These are phyloP conservation scores for Exophiala alcalophila DNA, from an alignment of 2,329 filamentous ascomycete genomes.

Conservation along the genomic window DNA sequence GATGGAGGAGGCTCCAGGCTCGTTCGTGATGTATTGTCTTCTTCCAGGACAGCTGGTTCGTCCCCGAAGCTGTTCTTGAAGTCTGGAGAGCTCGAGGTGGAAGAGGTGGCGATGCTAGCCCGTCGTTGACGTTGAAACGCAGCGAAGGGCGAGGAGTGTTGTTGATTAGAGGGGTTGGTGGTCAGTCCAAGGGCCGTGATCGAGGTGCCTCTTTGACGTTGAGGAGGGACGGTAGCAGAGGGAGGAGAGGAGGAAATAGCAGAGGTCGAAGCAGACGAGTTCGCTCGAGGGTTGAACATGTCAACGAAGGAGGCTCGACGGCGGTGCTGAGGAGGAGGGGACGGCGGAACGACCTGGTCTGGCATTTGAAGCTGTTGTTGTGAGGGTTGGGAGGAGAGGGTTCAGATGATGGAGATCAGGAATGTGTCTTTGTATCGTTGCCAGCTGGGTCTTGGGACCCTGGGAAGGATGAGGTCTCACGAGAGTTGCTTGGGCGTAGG, in stretches of 20 bases:
- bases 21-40: conserved; percentile 68
- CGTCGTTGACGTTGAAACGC: conserved; percentile 54
- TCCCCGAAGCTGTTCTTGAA: conserved; percentile 32
- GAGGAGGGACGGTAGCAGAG: conserved; percentile 46
- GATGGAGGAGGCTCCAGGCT: conserved; percentile 62
- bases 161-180: conserved; percentile 58
- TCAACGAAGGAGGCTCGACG: conserved; percentile 49
- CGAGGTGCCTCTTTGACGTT: conserved; percentile 65
- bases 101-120: conserved; percentile 65
- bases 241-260: conserved; percentile 50
- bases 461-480: too few relatives aligned
- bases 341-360: conserved; percentile 40
- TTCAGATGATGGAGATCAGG: conserved; percentile 3
- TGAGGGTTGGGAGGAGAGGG: neutral
- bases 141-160: conserved; percentile 47
- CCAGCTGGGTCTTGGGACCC: too few relatives aligned
- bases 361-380: conserved; percentile 38
- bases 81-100: conserved; percentile 43
- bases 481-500: neutral
- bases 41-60: conserved; percentile 56
- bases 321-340: conserved; percentile 37
- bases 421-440: neutral
- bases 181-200: conserved; percentile 69
- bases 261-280: conserved; percentile 40
- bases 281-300: conserved; percentile 48